These are phyloP conservation scores for Hemisphaericaspora xylanilytica DNA, from an alignment of 1,139 yeast genomes.

Conservation along the genomic window DNA sequence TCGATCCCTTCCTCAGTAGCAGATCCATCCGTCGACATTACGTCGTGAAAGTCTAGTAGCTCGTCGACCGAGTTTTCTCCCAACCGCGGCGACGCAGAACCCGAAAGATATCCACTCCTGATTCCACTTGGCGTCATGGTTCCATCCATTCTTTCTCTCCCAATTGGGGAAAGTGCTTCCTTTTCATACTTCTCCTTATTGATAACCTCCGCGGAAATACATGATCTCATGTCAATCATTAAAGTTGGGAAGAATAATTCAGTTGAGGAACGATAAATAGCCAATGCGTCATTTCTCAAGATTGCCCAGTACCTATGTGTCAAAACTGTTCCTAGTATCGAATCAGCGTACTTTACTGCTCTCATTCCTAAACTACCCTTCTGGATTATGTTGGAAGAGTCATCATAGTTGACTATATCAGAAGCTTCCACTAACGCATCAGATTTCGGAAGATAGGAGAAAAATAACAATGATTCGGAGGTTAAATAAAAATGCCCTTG, in stretches of 20 bases:
- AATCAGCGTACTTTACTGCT: slow-evolving; percentile 43
- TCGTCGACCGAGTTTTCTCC: slow-evolving; percentile 10
- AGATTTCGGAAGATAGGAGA: slow-evolving; percentile 73
- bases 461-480: slow-evolving; percentile 60
- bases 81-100: slow-evolving; percentile 13
- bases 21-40: slow-evolving; percentile 21
- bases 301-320: slow-evolving; percentile 70
- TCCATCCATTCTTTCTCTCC: slow-evolving; percentile 6
- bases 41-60: slow-evolving; percentile 17
- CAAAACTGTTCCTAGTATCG: slow-evolving; percentile 33
- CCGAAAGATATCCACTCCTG: slow-evolving; percentile 13
- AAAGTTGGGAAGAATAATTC: slow-evolving; percentile 80
- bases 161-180: slow-evolving; percentile 12
- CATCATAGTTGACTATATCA: slow-evolving; percentile 20
- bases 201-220: slow-evolving; percentile 56
- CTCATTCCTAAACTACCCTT: slow-evolving; percentile 52
- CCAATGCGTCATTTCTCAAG: slow-evolving; percentile 63
- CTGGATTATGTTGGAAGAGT: slow-evolving; percentile 34
- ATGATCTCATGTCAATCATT: slow-evolving; percentile 69
- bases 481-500: slow-evolving; percentile 87
- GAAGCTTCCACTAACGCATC: slow-evolving; percentile 11
- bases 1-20: slow-evolving; percentile 30
- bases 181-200: slow-evolving; percentile 24
- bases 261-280: slow-evolving; percentile 68
- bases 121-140: slow-evolving; percentile 6